Conservation (phyloP, 257 asterid species). For the Thymus mandschuricus region DNA sequence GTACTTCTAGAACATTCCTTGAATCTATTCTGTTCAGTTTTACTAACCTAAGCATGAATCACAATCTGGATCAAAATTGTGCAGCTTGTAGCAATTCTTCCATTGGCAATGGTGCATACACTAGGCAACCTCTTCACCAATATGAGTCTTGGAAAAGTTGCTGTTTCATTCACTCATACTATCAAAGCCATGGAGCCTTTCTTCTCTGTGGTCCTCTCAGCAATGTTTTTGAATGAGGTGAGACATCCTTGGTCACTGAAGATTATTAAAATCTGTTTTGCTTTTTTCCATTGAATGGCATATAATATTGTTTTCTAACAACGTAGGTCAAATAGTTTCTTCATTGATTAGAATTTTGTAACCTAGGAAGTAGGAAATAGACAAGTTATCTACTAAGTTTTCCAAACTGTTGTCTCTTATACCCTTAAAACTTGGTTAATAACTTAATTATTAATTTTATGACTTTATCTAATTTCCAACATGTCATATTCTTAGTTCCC, state of each 20-base stretch:
- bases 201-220: slow-evolving; percentile 93
- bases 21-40: slow-evolving; percentile 19
- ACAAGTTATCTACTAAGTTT: background rate
- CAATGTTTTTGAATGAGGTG: slow-evolving; percentile 97
- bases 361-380: background rate
- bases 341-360: slow-evolving; percentile 5
- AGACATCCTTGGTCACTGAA: slow-evolving; percentile 1
- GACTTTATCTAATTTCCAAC: background rate
- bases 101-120: slow-evolving; percentile 86
- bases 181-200: slow-evolving; percentile 99
- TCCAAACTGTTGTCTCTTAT: background rate
- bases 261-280: slow-evolving; percentile 10
- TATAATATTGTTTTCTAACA: background rate
- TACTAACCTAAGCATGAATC: background rate
- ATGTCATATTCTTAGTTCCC: background rate
- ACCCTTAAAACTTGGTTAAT: background rate
- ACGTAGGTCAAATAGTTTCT: background rate
- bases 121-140: slow-evolving; percentile 94
- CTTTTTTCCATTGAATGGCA: slow-evolving; percentile 7
- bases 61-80: slow-evolving; percentile 25
- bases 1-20: slow-evolving; percentile 38
- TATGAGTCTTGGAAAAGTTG: slow-evolving; percentile 97
- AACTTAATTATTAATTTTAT: background rate
- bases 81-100: slow-evolving; percentile 89
- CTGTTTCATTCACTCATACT: slow-evolving; percentile 97